A percentile compares a stretch with the other conserved stretches of the same genome.
phyloP scores from a whole-genome alignment of 768 basidiomycete genomes.

The Phylloporus sp. region DNA sequence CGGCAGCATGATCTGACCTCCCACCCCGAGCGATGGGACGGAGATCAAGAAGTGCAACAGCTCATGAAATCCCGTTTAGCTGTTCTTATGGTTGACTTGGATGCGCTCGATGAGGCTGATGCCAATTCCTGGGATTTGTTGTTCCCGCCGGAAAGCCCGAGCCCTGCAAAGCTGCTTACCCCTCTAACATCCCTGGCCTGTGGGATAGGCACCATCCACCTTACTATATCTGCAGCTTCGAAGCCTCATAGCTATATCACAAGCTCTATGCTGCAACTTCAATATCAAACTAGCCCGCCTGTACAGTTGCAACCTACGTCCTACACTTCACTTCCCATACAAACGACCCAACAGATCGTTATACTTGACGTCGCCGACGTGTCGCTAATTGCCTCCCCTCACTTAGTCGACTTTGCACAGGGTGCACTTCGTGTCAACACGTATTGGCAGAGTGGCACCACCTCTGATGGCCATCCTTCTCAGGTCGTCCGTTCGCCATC shows the following conservation, averaged over 20 bases:
- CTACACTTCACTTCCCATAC: constrained; percentile 12
- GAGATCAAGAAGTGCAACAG: constrained; percentile 31
- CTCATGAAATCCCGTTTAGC: constrained; percentile 37
- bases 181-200: constrained; percentile 11
- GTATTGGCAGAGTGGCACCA: constrained; percentile 21
- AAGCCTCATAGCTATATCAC: constrained; percentile 22
- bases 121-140: constrained; percentile 23
- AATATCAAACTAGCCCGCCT: constrained; percentile 16
- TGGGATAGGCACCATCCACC: constrained; percentile 14
- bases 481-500: constrained; percentile 6
- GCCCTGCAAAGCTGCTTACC: constrained; percentile 4
- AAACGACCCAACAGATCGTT: constrained; percentile 17
- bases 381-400: constrained; percentile 45
- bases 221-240: constrained; percentile 20
- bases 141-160: constrained; percentile 11
- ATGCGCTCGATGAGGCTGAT: constrained; percentile 31
- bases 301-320: constrained; percentile 9
- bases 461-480: neutral
- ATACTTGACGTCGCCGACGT: constrained; percentile 39
- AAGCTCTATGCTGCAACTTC: constrained; percentile 24
- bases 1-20: constrained; percentile 42
- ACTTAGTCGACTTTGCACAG: constrained; percentile 56
- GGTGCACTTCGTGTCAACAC: constrained; percentile 48
- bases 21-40: constrained; percentile 5
- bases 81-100: constrained; percentile 39